A percentile compares a stretch with the other conserved stretches of the same genome.
Evolutionary conservation across 148 eudicot species (phyloP).

Genomic region (Nepenthes gracilis): DNA sequence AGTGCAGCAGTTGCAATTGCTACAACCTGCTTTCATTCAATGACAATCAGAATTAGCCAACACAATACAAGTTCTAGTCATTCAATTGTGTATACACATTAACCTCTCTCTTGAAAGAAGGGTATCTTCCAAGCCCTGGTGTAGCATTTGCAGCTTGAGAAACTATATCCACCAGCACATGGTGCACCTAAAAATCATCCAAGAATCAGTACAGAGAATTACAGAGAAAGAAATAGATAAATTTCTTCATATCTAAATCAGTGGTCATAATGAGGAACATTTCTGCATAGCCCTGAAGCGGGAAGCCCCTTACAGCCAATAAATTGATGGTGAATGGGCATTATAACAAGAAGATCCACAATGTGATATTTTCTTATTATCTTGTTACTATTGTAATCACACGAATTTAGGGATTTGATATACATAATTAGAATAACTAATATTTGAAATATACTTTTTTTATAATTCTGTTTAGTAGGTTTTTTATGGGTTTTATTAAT

Average conservation of each 20-base stretch:
- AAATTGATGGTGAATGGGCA: too few species aligned
- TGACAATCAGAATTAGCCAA: background rate
- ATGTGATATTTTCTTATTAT: too few species aligned
- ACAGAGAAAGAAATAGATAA: background rate
- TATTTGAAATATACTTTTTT: too few species aligned
- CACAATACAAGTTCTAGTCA: background rate
- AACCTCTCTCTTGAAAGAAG: conserved; percentile 96
- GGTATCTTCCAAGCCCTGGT: conserved; percentile 98
- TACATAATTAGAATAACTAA: too few species aligned
- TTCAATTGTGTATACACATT: background rate
- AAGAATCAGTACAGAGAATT: background rate
- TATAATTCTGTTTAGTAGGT: too few species aligned
- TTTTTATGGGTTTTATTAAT: too few species aligned
- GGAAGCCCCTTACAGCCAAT: too few species aligned
- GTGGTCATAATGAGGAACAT: too few species aligned
- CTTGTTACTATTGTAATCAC: too few species aligned
- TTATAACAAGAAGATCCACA: too few species aligned
- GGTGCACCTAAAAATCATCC: conserved; percentile 54
- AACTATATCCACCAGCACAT: conserved; percentile 86
- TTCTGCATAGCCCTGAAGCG: too few species aligned
- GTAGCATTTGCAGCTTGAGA: conserved; percentile 95
- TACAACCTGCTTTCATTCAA: conserved; percentile 44
- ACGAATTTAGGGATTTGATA: too few species aligned
- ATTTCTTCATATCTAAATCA: background rate
- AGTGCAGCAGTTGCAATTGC: conserved; percentile 84